Percentiles rank a stretch among this genome's conserved stretches.
phyloP scores from a whole-genome alignment of 768 basidiomycete genomes.

The Cystobasidium tubakii region DNA sequence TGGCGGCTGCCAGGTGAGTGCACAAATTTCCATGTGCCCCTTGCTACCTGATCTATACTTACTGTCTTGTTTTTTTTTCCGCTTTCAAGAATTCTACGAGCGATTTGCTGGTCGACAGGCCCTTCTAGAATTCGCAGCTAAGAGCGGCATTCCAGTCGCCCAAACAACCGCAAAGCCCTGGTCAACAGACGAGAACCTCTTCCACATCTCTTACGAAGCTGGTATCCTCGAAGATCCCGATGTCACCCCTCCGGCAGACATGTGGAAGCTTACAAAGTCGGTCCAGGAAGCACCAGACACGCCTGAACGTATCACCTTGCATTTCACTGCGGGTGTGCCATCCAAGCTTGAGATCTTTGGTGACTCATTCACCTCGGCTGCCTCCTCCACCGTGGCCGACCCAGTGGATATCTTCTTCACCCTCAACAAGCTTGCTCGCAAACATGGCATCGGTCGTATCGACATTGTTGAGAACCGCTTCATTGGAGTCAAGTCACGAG shows the following conservation, averaged over 20 bases:
- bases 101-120: slow-evolving; percentile 93
- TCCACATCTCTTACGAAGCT: slow-evolving; percentile 99
- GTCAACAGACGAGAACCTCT: slow-evolving; percentile 99
- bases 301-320: slow-evolving; percentile 74
- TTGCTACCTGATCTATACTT: no score
- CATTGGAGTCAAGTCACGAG: slow-evolving; percentile 97
- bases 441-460: slow-evolving; percentile 92
- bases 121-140: slow-evolving; percentile 78
- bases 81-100: slow-evolving; percentile 75
- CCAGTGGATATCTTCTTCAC: slow-evolving; percentile 85
- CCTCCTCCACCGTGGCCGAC: slow-evolving; percentile 68
- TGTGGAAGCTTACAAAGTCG: slow-evolving; percentile 94
- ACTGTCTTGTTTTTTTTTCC: neutral
- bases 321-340: slow-evolving; percentile 81
- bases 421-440: slow-evolving; percentile 84
- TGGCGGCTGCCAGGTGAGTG: slow-evolving; percentile 85
- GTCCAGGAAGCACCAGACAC: slow-evolving; percentile 72
- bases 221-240: slow-evolving; percentile 97
- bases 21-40: no score
- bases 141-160: slow-evolving; percentile 82
- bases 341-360: slow-evolving; percentile 66
- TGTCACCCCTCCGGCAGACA: slow-evolving; percentile 85
- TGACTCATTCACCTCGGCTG: slow-evolving; percentile 45
- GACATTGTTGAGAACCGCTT: slow-evolving; percentile 99
- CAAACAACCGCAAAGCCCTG: slow-evolving; percentile 96